Base-by-base conservation (phyloP, 176 grass and related monocot genomes). In the Bolboschoenus planiculmis region DNA sequence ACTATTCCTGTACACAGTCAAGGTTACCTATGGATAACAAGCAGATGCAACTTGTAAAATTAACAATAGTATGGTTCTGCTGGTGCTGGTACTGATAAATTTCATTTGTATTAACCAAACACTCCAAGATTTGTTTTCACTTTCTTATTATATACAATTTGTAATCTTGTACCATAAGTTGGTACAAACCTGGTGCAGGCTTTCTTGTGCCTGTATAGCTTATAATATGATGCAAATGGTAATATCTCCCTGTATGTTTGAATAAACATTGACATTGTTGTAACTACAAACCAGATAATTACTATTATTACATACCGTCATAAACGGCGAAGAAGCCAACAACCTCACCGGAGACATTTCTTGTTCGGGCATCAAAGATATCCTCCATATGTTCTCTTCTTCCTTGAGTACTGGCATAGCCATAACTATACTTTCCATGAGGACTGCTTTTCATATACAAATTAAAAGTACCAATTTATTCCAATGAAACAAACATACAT, bases 341-440 rank as follows among this genome's bases (percentile, higher is more conserved):
- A 15, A 82, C 7, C 40, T 61, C 35, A 47, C 39, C 80, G 31
- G 37, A 59, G 11, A 62, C 9, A 6, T 39, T 82, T 63, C 27
- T 58, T 48, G 43, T 63, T 63, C 24, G 54, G 43, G 80, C 31
- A 42, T 65, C 80, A 63, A 50, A 64, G 43, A 30, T 9, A 82
- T 82, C 80, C 37, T 82, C 80, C 80, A 82, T 82, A 30, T 62
- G 26, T 64, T 82, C 60, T 63, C 80, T 82, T 59, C 40, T 46
- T 48, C 80, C 80, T 82, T 63, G 54, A 47, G 24, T 82, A 44
- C 80, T 66, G 24, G 80, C 80, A 63, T 65, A 82, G 13, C 80
- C 80, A 31, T 82, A 82, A 47, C 56, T 65, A 46, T 63, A 82
- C 58, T 65, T 82, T 37, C 37, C 39, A 65, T 82, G 40, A 63